phyloP scores from a whole-genome alignment of 345 rosid species.

The Eucalyptus virginea region DNA sequence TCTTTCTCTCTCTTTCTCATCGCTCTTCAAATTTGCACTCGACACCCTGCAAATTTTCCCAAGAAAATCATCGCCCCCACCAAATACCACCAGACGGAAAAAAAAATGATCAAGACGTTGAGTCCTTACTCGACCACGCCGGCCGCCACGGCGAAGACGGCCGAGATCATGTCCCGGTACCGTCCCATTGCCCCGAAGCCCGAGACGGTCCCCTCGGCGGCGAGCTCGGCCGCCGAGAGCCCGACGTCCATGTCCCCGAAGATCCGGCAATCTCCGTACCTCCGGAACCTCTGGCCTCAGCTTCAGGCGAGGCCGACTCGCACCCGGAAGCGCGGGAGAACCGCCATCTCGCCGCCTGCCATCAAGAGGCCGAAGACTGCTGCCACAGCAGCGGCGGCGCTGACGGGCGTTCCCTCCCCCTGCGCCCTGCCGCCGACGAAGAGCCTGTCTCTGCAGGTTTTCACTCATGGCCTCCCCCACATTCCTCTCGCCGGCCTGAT shows the following conservation, averaged over 20 bases:
- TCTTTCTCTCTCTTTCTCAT: background rate
- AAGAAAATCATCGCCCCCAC: background rate
- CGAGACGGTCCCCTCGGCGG: background rate
- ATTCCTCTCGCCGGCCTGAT: slow-evolving; percentile 1
- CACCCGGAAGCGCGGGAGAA: slow-evolving; percentile 80
- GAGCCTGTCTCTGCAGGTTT: slow-evolving; percentile 17
- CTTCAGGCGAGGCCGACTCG: slow-evolving; percentile 80
- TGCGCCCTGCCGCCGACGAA: background rate
- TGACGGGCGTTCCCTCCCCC: background rate
- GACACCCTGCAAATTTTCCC: background rate
- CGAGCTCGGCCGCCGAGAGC: background rate
- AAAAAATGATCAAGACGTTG: slow-evolving; percentile 58
- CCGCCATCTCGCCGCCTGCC: slow-evolving; percentile 28
- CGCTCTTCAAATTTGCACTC: background rate
- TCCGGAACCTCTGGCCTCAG: slow-evolving; percentile 77
- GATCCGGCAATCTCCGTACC: slow-evolving; percentile 67
- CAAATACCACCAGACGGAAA: background rate
- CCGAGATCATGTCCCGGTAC: slow-evolving; percentile 89
- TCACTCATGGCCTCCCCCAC: slow-evolving; percentile 23
- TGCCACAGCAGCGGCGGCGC: background rate
- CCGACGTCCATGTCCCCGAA: slow-evolving; percentile 45
- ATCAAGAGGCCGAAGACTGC: slow-evolving; percentile 36
- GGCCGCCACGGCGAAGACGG: slow-evolving; percentile 16
- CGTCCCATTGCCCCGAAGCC: slow-evolving; percentile 96
- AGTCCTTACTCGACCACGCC: slow-evolving; percentile 12